Evolutionary conservation across 2,329 filamentous ascomycete genomes (phyloP), one percentile per base, ranked within the genome.

Genomic region (Botryotinia globosa): DNA sequence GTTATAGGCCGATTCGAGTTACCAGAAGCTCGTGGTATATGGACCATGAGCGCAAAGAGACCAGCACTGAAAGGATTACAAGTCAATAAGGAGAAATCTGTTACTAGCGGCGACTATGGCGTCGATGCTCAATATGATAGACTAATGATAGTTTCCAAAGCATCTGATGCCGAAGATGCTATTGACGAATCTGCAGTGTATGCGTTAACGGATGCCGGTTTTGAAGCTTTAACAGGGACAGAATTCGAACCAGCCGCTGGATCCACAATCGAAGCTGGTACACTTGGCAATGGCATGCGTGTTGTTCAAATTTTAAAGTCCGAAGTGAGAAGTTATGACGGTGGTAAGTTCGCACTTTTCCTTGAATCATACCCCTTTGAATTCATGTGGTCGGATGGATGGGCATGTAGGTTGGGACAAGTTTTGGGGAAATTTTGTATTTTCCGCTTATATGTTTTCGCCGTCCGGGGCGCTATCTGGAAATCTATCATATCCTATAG

Each of bases 211-310:
- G 89, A 88, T 1, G 89, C 90, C 44, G 90, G 90, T 4, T 90
- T 97, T 73, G 91, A 94, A 80, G 89, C 92, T 56, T 86, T 95
- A 12, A 89, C 89, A 51, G 93, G 91, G 56, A 94, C 94, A 0
- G 96, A 99, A 79, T 98, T 98, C 80, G 97, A 99, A 74, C 90
- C 92, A 6, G 93, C 93, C 63, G 93, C 94, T 75, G 96, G 94
- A 39, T 89, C 91, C 45, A 98, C 96, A 0, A 87, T 98, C 64
- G 92, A 97, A 77, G 92, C 96, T 29, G 93, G 93, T 25, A 92
- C 91, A 0, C 89, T 99, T 81, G 92, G 92, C n/a, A 88, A 89
- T 69, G 90, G 92, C 74, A 92, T 88, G 80, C 89, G 94, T 73
- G 90, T 98, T 48, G 91, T 98, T 25, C 96, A 98, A 80, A 91